Conservation (phyloP, 441 rosid genomes). For the Euphorbia celastroides region DNA sequence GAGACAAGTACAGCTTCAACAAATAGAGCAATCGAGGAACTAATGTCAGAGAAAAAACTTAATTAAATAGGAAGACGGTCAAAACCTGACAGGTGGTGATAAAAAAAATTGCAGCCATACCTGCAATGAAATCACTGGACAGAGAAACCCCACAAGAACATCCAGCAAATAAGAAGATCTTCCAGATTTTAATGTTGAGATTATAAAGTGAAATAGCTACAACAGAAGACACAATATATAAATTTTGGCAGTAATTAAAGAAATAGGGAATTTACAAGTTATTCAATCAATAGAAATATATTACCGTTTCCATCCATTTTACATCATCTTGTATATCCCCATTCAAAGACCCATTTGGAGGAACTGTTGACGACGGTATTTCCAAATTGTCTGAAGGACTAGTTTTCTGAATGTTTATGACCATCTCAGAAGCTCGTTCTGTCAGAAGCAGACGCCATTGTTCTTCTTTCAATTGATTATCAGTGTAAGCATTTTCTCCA, state of each 20-base stretch:
- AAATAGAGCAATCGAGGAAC: not conserved
- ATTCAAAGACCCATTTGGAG: conserved; percentile 47
- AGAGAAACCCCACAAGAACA: conserved; percentile 65
- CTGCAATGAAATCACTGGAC: conserved; percentile 92
- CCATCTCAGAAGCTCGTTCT: conserved; percentile 70
- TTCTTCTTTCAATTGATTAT: conserved; percentile 47
- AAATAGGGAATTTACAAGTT: conserved; percentile 9
- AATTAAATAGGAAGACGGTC: not conserved
- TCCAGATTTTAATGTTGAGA: conserved; percentile 90
- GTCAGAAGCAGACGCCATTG: conserved; percentile 61
- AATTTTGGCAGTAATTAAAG: conserved; percentile 15
- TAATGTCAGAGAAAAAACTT: not conserved
- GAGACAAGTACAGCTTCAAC: no score
- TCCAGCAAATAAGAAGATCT: conserved; percentile 89
- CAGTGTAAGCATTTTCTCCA: conserved; percentile 34
- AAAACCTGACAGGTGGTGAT: conserved; percentile 1
- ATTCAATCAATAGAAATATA: conserved; percentile 7
- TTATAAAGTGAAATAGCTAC: conserved; percentile 87
- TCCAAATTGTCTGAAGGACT: conserved; percentile 57
- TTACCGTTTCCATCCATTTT: conserved; percentile 99
- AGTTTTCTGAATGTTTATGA: conserved; percentile 68
- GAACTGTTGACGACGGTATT: conserved; percentile 31
- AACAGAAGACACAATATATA: conserved; percentile 14
- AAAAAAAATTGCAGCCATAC: conserved; percentile 35
- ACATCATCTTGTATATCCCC: conserved; percentile 73